Evolutionary conservation across 2,329 filamentous ascomycete species (phyloP), one percentile per base, ranked within the genome.

Genomic region (Rosellinia necatrix): DNA sequence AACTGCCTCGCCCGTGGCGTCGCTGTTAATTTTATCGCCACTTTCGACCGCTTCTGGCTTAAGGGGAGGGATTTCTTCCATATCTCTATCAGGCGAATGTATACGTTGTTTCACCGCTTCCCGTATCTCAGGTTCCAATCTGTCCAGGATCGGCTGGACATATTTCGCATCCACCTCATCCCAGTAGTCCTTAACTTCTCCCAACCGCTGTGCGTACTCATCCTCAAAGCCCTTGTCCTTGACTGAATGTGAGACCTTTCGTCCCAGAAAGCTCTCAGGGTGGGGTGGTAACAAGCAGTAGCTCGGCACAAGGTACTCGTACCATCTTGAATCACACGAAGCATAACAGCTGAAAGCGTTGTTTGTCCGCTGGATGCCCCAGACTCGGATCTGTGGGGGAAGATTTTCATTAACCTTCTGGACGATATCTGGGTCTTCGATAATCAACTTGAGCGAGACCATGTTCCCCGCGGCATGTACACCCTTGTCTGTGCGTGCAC

Each of bases 381-480:
- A 99, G 2, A 99, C 83, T 48, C 94, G 86, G 62, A 99, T 99
- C 76, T 99, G 94, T 3, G 88, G 82, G 2, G 89, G 89, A 35
- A 99, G 80, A 53, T 90, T 78, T 30, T 85, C 82, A 74, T 99
- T 99, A 81, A 99, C 96, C 75, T 91, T 96, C 53, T 92, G 78
- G 21, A 97, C 87, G 44, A 97, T 85, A 60, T 96, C 86, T 9
- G 86, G 81, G 56, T 97, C 93, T 74, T 97, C 93, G 43, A 97
- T 88, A 66, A 99, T 97, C 65, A 99, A 80, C 77, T 99, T 99
- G 67, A 97, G 74, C 27, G 91, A 96, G 60, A 97, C 91, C 68
- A 97, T 88, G 69, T 97, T 97, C 49, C 93, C 94, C 1, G 93
- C 93, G 1, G 93, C 93, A 72, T 97, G 93, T 2, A 97, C 93